A percentile compares a stretch with the other conserved stretches of the same genome.
These are phyloP conservation scores for Solanum megistacrolobum DNA, from an alignment of 257 asterid genomes.

Conservation along the genomic window DNA sequence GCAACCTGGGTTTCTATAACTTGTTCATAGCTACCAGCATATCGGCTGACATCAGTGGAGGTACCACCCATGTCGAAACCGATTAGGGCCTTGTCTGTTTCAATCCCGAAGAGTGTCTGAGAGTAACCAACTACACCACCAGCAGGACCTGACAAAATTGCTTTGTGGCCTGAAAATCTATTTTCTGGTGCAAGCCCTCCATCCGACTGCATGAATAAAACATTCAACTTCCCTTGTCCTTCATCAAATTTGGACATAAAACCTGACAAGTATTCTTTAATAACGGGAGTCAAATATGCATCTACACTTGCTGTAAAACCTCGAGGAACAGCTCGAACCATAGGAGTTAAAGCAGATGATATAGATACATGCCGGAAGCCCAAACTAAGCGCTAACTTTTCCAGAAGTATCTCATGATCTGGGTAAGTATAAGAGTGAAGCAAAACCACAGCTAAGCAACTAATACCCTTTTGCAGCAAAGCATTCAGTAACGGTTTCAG, in stretches of 20 bases:
- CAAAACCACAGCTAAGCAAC: slow-evolving; percentile 77
- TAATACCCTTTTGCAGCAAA: slow-evolving; percentile 54
- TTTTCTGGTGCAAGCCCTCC: slow-evolving; percentile 96
- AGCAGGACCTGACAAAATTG: slow-evolving; percentile 96
- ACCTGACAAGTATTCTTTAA: slow-evolving; percentile 75
- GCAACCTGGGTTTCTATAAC: slow-evolving; percentile 89
- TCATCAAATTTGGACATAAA: slow-evolving; percentile 90
- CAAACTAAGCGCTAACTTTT: slow-evolving; percentile 58
- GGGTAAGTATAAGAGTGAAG: slow-evolving; percentile 95
- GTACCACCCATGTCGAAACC: slow-evolving; percentile 99
- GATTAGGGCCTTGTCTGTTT: slow-evolving; percentile 84
- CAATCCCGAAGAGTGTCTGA: slow-evolving; percentile 74
- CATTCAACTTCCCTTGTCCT: slow-evolving; percentile 59
- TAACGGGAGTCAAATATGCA: slow-evolving; percentile 92
- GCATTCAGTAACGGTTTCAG: slow-evolving; percentile 54
- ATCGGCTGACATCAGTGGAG: slow-evolving; percentile 93
- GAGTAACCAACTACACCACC: slow-evolving; percentile 99
- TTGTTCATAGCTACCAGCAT: slow-evolving; percentile 89
- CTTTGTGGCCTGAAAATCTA: slow-evolving; percentile 96
- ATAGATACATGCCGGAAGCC: slow-evolving; percentile 90
- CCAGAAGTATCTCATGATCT: slow-evolving; percentile 56
- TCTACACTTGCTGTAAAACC: slow-evolving; percentile 96
- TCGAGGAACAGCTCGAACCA: slow-evolving; percentile 98
- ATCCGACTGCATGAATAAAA: slow-evolving; percentile 93
- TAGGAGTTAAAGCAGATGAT: slow-evolving; percentile 90